phyloP scores from a whole-genome alignment of 345 rosid species.

The Sonneratia alba region DNA sequence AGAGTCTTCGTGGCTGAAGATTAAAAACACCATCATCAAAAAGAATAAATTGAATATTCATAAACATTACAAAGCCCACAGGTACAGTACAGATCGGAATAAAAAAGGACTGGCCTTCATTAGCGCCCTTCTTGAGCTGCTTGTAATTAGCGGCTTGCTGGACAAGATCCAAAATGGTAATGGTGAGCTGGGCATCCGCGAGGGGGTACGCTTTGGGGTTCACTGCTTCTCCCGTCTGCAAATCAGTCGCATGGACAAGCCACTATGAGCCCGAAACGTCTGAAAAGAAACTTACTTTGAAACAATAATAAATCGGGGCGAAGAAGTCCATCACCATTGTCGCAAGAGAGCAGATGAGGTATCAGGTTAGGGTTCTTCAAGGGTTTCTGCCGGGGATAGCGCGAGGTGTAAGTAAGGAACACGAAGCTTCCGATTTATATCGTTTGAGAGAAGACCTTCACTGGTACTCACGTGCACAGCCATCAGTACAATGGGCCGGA shows the following conservation, averaged over 20 bases:
- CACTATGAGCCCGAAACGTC: not conserved
- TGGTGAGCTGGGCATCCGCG: constrained; percentile 64
- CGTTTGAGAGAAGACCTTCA: too few relatives aligned
- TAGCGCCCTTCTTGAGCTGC: constrained; percentile 98
- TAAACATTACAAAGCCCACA: not conserved
- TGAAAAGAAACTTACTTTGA: not conserved
- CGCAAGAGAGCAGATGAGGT: not conserved
- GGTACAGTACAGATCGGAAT: not conserved
- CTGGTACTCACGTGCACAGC: too few relatives aligned
- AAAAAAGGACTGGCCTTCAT: constrained; percentile 47
- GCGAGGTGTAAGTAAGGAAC: too few relatives aligned
- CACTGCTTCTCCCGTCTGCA: constrained; percentile 61
- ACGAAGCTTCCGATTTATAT: too few relatives aligned
- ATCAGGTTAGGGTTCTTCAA: too few relatives aligned
- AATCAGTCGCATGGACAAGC: not conserved
- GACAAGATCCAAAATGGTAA: constrained; percentile 79
- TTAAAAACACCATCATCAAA: not conserved
- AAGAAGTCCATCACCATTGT: not conserved
- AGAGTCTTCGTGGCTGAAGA: constrained; percentile 83
- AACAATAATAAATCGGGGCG: not conserved
- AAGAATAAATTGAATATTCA: not conserved
- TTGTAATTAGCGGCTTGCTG: constrained; percentile 94
- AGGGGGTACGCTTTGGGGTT: constrained; percentile 91
- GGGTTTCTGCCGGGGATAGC: too few relatives aligned
- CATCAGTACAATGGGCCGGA: too few relatives aligned